phyloP scores from a whole-genome alignment of 345 rosid genomes.

The Angophora floribunda region DNA sequence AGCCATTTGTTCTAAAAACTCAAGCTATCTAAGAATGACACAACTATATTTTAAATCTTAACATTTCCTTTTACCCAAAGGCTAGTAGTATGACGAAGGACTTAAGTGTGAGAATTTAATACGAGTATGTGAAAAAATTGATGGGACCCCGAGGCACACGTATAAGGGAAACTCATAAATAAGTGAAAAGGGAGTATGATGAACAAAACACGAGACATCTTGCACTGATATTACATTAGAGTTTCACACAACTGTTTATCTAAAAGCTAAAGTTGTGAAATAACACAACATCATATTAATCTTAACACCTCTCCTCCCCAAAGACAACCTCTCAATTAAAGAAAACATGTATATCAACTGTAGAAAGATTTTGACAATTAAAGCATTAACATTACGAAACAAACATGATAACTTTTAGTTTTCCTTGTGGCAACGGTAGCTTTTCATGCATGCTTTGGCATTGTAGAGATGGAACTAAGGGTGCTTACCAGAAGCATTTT shows the following conservation, averaged over 20 bases:
- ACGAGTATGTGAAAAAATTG: neutral
- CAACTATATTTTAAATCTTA: neutral
- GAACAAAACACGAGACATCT: neutral
- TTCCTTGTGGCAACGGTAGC: neutral
- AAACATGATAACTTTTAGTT: neutral
- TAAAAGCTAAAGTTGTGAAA: neutral
- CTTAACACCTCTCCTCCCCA: neutral
- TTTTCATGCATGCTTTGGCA: neutral
- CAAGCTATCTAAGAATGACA: neutral
- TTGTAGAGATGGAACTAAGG: neutral
- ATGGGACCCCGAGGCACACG: neutral
- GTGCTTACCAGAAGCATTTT: slow-evolving; percentile 73
- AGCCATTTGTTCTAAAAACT: neutral
- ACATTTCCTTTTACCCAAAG: neutral
- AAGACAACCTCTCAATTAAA: neutral
- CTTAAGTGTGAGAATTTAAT: neutral
- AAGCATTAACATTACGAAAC: neutral
- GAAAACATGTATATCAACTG: neutral
- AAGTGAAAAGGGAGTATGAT: neutral
- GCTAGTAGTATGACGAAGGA: neutral
- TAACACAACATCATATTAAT: neutral
- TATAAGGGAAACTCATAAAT: neutral
- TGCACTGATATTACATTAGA: neutral
- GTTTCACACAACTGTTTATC: neutral
- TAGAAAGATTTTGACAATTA: neutral